Base-by-base conservation (phyloP, 768 basidiomycete genomes). In the Lentinula sp. region DNA sequence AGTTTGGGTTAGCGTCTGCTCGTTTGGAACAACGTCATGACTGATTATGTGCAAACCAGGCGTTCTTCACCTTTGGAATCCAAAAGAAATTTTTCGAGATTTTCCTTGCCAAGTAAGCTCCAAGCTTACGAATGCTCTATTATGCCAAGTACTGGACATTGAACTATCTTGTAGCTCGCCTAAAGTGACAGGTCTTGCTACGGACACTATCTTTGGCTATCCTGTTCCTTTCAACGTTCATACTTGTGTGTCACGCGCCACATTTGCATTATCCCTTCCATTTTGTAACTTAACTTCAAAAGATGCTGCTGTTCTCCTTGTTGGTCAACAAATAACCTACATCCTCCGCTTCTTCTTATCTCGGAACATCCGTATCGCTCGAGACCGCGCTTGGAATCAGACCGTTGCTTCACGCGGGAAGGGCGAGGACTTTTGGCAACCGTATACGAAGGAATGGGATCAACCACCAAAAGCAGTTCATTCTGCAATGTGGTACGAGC, bases 391-490 rank as follows among this genome's bases (percentile, higher is more conserved):
- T 10, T 92, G 86, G 83, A 86, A 83, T 18, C 88, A 95, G 69
- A 95, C 93, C 0, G 85, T 96, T 33, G 74, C 80, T 6, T 95
- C 93, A 4, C 84, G 94, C 1, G 88, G 88, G 12, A 96, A 96
- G 66, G 85, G 87, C 0, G 75, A 80, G 0, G 85, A 90, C 8
- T 96, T 95, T 75, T 98, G 93, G 92, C 78, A 81, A 61, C 84
- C 85, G 0, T 93, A 92, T 62, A 83, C 90, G 0, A 88, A 95
- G 68, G 92, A 93, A 71, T 91, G 88, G 89, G 80, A 85, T 28
- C 68, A 74, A 2, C 89, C 90, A 0, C 86, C 83, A 0, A 50
- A 60, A 23, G 46, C 4, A 6, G 65, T 66, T 0, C 71, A 81
- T 5, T 65, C 72, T 10, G 28, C 63, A 49, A 67, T 73, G 41